Evolutionary conservation across 345 rosid genomes (phyloP), one percentile per base, ranked within the genome.

Genomic region (Salix viminalis): DNA sequence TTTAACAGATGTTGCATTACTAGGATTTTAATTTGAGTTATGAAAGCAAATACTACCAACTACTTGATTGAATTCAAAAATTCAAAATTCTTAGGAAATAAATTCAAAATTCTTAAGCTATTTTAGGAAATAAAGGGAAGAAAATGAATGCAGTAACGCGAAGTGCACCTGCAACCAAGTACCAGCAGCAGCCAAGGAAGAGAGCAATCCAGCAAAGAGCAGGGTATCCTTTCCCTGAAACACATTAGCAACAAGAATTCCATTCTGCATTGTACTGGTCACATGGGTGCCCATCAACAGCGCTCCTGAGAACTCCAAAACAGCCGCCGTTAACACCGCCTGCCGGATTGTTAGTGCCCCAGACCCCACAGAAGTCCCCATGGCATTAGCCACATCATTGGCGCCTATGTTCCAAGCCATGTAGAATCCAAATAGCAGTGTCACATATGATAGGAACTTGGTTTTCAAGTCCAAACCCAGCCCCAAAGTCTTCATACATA

Each of bases 371-470:
- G 98, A 93, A 72, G 98, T 93, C 7, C 99, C 99, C 99, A 96
- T 96, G 34, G 99, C 99, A 83, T 96, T 93, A 19, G 99, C 99
- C 80, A 93, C 98, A 83, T 96, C 99, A 72, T 96, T 96, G 65
- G 98, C 99, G 58, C 99, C 99, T 14, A 96, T 96, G 80, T 96
- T 96, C 97, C 99, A 93, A 6, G 99, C 98, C 99, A 96, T 96
- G 83, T 89, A 96, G 87, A 93, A 96, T 60, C 98, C 99, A 42
- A 90, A 91, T 71, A 96, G 77, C 58, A 96, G 84, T 0, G 99
- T 96, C 13, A 73, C 87, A 69, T 93, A 93, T 6, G 98, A 91
- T 70, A 96, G 80, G 7, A 86, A 48, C 83, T 90, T 88, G 19
- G 89, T 90, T 90, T 90, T 96, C 24, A 88, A 67, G 54, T 81